Percentiles rank a stretch among this genome's conserved stretches.
Conservation (phyloP, 306 rosid genomes). For the Vigna nakashimae region DNA sequence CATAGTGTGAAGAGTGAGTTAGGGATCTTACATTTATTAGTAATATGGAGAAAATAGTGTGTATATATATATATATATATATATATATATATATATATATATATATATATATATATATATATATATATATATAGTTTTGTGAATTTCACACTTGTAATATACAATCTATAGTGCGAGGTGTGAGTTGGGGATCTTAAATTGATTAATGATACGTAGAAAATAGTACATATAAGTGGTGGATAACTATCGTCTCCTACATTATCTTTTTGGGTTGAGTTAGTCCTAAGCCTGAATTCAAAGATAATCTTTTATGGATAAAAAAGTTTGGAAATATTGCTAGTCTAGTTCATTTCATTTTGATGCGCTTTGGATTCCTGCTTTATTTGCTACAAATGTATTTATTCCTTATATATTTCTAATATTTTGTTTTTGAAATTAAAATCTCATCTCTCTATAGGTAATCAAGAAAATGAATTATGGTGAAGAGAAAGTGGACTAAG, state of each 20-base stretch:
- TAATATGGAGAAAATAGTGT: background rate
- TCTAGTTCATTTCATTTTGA: slow-evolving; percentile 32
- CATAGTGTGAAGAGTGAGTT: background rate
- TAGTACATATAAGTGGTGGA: background rate
- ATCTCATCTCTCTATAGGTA: slow-evolving; percentile 55
- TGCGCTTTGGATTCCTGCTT: slow-evolving; percentile 41
- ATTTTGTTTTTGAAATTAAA: slow-evolving; percentile 44
- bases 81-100: background rate
- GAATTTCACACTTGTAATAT: background rate
- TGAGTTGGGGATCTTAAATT: background rate
- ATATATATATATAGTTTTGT: no score
- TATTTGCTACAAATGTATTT: slow-evolving; percentile 18
- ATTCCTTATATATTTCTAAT: slow-evolving; percentile 37
- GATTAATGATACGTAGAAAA: background rate
- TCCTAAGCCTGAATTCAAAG: background rate
- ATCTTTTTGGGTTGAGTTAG: background rate
- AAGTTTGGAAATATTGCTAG: slow-evolving; percentile 23
- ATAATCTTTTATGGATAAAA: slow-evolving; percentile 25
- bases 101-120: no score
- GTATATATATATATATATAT: background rate
- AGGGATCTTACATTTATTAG: background rate
- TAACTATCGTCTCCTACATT: background rate
- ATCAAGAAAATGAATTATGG: slow-evolving; percentile 64
- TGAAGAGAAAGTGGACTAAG: slow-evolving; percentile 53
- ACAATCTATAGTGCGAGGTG: background rate